A percentile compares a stretch with the other conserved stretches of the same genome.
Conservation (phyloP, 148 eudicot genomes). For the Vaccinium darrowii region DNA sequence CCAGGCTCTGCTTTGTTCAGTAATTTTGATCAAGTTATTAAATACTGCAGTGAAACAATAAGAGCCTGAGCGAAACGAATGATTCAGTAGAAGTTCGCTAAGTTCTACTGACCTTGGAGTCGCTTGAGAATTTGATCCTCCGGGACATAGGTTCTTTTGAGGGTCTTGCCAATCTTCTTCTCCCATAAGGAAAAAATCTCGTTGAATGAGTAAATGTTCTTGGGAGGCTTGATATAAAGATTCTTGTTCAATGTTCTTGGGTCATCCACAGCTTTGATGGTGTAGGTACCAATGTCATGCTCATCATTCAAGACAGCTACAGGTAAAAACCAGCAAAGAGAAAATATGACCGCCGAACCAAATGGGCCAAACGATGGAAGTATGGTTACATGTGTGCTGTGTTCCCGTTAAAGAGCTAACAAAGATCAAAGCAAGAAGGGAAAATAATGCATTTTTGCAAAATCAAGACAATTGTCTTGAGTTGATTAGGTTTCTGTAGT, state of each 20-base stretch:
- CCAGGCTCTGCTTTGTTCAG: too few relatives aligned
- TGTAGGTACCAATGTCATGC: conserved; percentile 47
- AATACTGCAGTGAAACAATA: neutral
- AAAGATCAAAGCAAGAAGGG: conserved; percentile 1
- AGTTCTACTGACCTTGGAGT: conserved; percentile 30
- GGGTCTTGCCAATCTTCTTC: conserved; percentile 46
- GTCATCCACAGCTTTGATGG: conserved; percentile 52
- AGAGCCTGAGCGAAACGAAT: neutral
- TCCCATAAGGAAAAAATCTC: conserved; percentile 54
- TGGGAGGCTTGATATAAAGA: conserved; percentile 39
- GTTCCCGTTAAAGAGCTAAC: conserved; percentile 11
- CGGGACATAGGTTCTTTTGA: conserved; percentile 35
- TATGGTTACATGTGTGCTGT: neutral
- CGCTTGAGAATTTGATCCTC: conserved; percentile 45
- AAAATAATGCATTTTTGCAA: neutral
- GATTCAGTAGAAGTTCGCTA: neutral
- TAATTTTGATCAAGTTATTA: neutral
- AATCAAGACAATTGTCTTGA: neutral
- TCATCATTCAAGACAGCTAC: conserved; percentile 43
- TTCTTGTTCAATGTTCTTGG: conserved; percentile 54
- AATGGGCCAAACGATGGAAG: neutral
- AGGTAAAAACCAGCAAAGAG: neutral
- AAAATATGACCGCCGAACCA: neutral
- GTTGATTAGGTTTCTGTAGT: neutral
- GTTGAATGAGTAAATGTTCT: conserved; percentile 37